These are phyloP conservation scores for Colletotrichum falcatum DNA, from an alignment of 2,329 filamentous ascomycete genomes.

Conservation along the genomic window DNA sequence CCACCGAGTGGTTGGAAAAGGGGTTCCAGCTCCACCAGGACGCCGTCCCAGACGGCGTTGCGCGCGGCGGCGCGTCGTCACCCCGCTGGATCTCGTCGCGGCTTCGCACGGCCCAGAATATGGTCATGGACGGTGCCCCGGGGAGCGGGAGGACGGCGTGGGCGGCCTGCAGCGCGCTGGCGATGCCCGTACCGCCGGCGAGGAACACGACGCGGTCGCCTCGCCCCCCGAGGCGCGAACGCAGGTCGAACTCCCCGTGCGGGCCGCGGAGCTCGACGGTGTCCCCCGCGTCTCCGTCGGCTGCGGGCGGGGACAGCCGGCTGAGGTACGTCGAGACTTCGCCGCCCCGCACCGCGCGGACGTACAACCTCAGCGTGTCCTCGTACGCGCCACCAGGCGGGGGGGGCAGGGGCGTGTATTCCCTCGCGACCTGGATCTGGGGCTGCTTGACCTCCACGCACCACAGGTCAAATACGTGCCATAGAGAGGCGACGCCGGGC, in stretches of 20 bases:
- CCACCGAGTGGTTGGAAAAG: conserved; percentile 5
- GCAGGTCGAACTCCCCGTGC: conserved; percentile 72
- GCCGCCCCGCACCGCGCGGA: conserved; percentile 81
- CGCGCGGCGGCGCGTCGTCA: neutral
- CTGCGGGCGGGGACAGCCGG: conserved; percentile 57
- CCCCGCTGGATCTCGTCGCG: conserved; percentile 61
- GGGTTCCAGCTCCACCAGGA: conserved; percentile 38
- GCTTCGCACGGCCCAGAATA: conserved; percentile 85
- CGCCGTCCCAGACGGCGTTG: conserved; percentile 13
- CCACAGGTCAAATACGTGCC: conserved; percentile 73
- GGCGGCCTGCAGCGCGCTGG: conserved; percentile 86
- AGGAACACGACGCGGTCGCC: conserved; percentile 77
- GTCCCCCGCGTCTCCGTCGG: conserved; percentile 59
- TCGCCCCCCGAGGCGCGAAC: conserved; percentile 48
- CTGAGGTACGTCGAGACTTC: conserved; percentile 89
- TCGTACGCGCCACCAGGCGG: conserved; percentile 45
- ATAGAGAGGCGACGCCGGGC: conserved; percentile 48
- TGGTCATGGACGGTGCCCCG: conserved; percentile 69
- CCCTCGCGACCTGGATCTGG: conserved; percentile 88
- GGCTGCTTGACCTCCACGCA: conserved; percentile 95
- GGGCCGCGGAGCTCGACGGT: conserved; percentile 84
- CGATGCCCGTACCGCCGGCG: conserved; percentile 92
- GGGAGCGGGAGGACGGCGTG: conserved; percentile 72
- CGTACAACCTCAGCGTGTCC: conserved; percentile 75
- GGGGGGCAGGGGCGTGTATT: conserved; percentile 89